These are phyloP conservation scores for Uronychia setigera DNA, from an alignment of 73 alveolate species.

Conservation along the genomic window DNA sequence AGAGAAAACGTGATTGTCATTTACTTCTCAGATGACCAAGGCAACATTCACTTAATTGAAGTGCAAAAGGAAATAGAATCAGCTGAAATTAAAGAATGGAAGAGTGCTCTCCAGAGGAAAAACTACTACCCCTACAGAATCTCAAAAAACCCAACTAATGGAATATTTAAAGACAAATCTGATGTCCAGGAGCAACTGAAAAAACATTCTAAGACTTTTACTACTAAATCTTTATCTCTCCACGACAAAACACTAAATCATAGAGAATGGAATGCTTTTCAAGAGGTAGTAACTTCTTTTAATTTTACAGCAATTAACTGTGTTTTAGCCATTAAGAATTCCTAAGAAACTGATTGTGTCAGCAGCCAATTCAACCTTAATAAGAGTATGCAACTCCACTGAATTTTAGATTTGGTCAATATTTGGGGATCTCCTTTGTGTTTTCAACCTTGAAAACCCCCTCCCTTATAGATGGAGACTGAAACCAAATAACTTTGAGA, in stretches of 20 bases:
- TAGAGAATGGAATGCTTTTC: slow-evolving; percentile 9
- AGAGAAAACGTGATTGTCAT: background rate
- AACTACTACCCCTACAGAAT: slow-evolving; percentile 26
- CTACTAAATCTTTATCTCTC: background rate
- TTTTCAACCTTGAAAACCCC: slow-evolving; percentile 25
- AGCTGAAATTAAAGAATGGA: background rate
- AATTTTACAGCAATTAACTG: background rate
- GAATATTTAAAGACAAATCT: slow-evolving; percentile 1
- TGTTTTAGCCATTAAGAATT: slow-evolving; percentile 1
- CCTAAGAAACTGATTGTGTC: slow-evolving; percentile 18
- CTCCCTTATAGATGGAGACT: slow-evolving; percentile 29
- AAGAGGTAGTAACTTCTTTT: background rate
- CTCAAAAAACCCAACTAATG: background rate
- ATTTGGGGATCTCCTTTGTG: slow-evolving; percentile 25
- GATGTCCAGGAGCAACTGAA: slow-evolving; percentile 8
- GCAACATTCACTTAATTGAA: background rate
- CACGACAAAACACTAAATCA: background rate
- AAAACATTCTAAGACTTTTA: background rate
- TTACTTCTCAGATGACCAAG: background rate
- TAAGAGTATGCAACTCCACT: background rate
- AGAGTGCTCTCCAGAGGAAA: slow-evolving; percentile 5
- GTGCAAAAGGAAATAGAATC: background rate
- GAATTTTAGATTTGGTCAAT: background rate
- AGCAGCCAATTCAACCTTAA: slow-evolving; percentile 4
- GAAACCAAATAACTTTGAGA: slow-evolving; percentile 1